Evolutionary conservation across 768 basidiomycete species (phyloP).

Genomic region (Serpula lacrymans): DNA sequence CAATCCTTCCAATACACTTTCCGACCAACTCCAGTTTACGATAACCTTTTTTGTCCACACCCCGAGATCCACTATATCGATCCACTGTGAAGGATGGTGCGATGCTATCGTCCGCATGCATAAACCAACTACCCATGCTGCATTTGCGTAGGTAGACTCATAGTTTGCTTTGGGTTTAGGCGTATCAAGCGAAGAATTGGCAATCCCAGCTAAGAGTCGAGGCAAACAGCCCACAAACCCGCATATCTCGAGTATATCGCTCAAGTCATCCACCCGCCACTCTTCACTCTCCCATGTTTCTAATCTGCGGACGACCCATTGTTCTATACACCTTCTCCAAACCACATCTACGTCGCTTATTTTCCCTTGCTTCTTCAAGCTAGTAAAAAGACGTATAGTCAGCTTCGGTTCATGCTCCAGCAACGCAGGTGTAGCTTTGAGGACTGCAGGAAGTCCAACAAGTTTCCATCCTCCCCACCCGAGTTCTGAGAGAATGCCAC

Average conservation of each 20-base stretch:
- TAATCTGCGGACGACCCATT: slow-evolving; percentile 44
- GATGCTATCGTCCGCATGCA: slow-evolving; percentile 45
- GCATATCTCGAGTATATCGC: slow-evolving; percentile 52
- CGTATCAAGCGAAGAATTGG: slow-evolving; percentile 37
- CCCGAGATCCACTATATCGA: slow-evolving; percentile 40
- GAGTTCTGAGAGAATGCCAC: slow-evolving; percentile 59
- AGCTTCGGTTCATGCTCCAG: slow-evolving; percentile 40
- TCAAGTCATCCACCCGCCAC: slow-evolving; percentile 48
- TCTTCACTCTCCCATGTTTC: slow-evolving; percentile 35
- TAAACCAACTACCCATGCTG: slow-evolving; percentile 56
- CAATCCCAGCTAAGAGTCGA: slow-evolving; percentile 39
- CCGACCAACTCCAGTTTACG: slow-evolving; percentile 57
- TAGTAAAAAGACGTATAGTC: slow-evolving; percentile 48
- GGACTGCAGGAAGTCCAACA: slow-evolving; percentile 56
- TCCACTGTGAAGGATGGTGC: slow-evolving; percentile 44
- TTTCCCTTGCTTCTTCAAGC: slow-evolving; percentile 44
- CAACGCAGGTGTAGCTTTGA: slow-evolving; percentile 47
- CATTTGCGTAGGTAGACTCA: slow-evolving; percentile 34
- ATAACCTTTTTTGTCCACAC: slow-evolving; percentile 46
- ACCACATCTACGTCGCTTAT: slow-evolving; percentile 55
- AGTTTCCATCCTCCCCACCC: slow-evolving; percentile 79
- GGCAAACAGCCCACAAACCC: slow-evolving; percentile 46
- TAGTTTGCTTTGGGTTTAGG: slow-evolving; percentile 27
- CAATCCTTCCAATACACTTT: slow-evolving; percentile 52
- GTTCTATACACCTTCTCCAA: slow-evolving; percentile 55